These are phyloP conservation scores for Yarrowia deformans DNA, from an alignment of 805 yeast genomes.

Conservation along the genomic window DNA sequence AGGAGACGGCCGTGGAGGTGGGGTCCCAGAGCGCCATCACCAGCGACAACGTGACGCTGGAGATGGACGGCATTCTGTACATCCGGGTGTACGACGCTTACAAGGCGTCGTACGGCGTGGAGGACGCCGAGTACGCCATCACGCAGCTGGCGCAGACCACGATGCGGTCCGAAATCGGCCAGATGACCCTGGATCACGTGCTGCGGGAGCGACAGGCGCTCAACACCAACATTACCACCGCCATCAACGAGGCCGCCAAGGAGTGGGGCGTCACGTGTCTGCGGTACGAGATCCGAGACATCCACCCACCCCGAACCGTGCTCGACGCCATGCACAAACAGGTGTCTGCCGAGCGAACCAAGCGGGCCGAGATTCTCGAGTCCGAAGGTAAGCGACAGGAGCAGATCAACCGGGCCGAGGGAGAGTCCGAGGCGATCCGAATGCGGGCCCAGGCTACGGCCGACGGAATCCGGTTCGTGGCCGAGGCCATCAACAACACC, in stretches of 20 bases:
- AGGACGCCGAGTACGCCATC: slow-evolving; percentile 85
- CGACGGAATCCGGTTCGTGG: slow-evolving; percentile 67
- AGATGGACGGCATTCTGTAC: slow-evolving; percentile 83
- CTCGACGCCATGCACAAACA: slow-evolving; percentile 92
- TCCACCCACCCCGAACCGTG: slow-evolving; percentile 85
- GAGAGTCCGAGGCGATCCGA: slow-evolving; percentile 73
- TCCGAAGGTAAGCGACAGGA: slow-evolving; percentile 84
- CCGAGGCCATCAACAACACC: slow-evolving; percentile 70
- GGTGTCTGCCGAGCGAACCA: slow-evolving; percentile 85
- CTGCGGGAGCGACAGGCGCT: slow-evolving; percentile 76
- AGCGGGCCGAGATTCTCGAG: slow-evolving; percentile 85
- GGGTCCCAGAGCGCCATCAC: slow-evolving; percentile 87
- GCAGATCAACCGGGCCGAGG: slow-evolving; percentile 83
- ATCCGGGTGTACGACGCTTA: slow-evolving; percentile 80
- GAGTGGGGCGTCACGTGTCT: slow-evolving; percentile 88
- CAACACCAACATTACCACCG: slow-evolving; percentile 75
- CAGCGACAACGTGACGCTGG: slow-evolving; percentile 82
- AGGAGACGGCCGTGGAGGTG: slow-evolving; percentile 85
- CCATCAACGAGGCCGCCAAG: slow-evolving; percentile 81
- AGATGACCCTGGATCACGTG: slow-evolving; percentile 78
- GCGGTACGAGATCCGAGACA: slow-evolving; percentile 86
- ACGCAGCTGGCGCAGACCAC: slow-evolving; percentile 89
- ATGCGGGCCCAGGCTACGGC: slow-evolving; percentile 77
- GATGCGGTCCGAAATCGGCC: slow-evolving; percentile 89
- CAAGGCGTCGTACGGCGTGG: slow-evolving; percentile 87